Percentiles rank a stretch among this genome's conserved stretches.
Evolutionary conservation across 2,329 filamentous ascomycete species (phyloP).

Genomic region (Sclerotinia glacialis): DNA sequence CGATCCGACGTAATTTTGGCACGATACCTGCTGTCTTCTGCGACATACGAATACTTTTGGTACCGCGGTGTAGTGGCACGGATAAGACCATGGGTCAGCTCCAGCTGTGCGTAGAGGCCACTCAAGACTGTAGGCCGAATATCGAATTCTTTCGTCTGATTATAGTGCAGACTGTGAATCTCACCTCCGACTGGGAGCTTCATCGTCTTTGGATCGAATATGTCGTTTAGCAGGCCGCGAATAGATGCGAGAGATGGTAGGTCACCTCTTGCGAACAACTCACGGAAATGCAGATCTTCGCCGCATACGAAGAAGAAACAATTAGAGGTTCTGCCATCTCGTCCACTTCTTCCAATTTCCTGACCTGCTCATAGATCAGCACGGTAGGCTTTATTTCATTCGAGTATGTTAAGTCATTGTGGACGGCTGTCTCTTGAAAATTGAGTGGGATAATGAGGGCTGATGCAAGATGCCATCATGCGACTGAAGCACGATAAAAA

Average conservation of each 20-base stretch:
- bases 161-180: slow-evolving; percentile 47
- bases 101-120: slow-evolving; percentile 59
- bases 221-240: slow-evolving; percentile 47
- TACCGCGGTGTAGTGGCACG: slow-evolving; percentile 58
- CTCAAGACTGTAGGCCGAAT: slow-evolving; percentile 50
- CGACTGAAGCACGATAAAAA: neutral
- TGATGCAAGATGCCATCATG: neutral
- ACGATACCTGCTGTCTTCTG: slow-evolving; percentile 38
- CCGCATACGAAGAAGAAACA: slow-evolving; percentile 58
- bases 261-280: slow-evolving; percentile 59
- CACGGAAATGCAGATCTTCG: slow-evolving; percentile 56
- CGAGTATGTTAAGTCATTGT: neutral
- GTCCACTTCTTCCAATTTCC: slow-evolving; percentile 55
- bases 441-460: neutral
- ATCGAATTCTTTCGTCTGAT: slow-evolving; percentile 51
- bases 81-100: slow-evolving; percentile 56
- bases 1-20: slow-evolving; percentile 40
- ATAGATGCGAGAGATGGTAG: slow-evolving; percentile 54
- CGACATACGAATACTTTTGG: slow-evolving; percentile 52
- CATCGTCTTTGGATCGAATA: slow-evolving; percentile 45
- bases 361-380: slow-evolving; percentile 38
- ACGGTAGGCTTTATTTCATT: neutral
- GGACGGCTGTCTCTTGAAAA: neutral
- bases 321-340: slow-evolving; percentile 51
- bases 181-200: slow-evolving; percentile 43